Evolutionary conservation across 2,329 filamentous ascomycete species (phyloP).

Genomic region (Penicillium sclerotiorum): DNA sequence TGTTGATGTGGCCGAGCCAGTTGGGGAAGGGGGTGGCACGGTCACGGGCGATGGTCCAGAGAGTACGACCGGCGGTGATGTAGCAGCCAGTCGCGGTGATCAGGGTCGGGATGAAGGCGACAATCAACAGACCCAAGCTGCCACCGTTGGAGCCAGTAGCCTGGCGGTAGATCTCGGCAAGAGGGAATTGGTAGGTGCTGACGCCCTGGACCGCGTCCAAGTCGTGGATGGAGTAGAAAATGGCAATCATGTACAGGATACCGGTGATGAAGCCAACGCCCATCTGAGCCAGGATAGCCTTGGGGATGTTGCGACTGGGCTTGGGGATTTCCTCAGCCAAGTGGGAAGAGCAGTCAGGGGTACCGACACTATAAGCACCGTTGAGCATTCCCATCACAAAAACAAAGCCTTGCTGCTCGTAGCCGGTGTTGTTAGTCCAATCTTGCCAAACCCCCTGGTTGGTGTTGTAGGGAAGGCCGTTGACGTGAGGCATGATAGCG

Average conservation of each 20-base stretch:
- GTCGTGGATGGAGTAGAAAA: slow-evolving; percentile 56
- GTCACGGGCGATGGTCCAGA: slow-evolving; percentile 63
- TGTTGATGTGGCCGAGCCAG: slow-evolving; percentile 58
- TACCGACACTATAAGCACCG: slow-evolving; percentile 68
- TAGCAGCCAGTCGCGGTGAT: slow-evolving; percentile 58
- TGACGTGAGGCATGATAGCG: slow-evolving; percentile 56
- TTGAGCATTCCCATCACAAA: slow-evolving; percentile 69
- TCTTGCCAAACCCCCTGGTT: slow-evolving; percentile 59
- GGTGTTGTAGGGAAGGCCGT: slow-evolving; percentile 47
- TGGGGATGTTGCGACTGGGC: slow-evolving; percentile 51
- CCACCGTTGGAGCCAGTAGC: slow-evolving; percentile 53
- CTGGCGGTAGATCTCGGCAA: slow-evolving; percentile 53
- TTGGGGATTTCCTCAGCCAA: slow-evolving; percentile 65
- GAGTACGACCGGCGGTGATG: slow-evolving; percentile 63
- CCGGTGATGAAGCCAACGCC: slow-evolving; percentile 51
- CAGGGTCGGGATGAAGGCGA: slow-evolving; percentile 58
- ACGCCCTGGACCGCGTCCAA: slow-evolving; percentile 21
- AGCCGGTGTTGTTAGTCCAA: slow-evolving; percentile 53
- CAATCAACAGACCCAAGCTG: slow-evolving; percentile 60
- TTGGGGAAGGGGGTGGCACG: slow-evolving; percentile 61
- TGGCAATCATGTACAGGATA: slow-evolving; percentile 52
- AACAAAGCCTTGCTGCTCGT: slow-evolving; percentile 59
- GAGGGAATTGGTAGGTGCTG: slow-evolving; percentile 45
- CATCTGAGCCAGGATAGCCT: slow-evolving; percentile 54
- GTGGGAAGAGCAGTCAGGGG: slow-evolving; percentile 67